Conservation (phyloP, 495 filamentous ascomycete genomes). For the Xylaria scruposa region DNA sequence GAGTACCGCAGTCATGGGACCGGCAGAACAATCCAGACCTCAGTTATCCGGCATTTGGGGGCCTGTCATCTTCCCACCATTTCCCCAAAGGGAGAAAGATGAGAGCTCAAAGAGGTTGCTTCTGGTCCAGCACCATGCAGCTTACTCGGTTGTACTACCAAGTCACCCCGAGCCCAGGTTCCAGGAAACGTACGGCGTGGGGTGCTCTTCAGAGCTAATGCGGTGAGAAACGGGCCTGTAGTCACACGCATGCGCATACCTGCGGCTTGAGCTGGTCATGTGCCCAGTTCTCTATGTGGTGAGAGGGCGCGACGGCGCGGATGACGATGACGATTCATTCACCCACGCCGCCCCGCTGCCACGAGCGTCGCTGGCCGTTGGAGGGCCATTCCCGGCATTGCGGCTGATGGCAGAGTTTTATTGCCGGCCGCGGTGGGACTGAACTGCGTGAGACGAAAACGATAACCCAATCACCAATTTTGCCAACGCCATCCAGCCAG, state of each 20-base stretch:
- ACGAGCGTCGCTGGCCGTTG: background rate
- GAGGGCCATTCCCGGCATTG: slow-evolving; percentile 13
- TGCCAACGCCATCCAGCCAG: background rate
- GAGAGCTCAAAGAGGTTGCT: background rate
- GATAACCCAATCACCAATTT: background rate
- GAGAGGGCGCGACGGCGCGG: slow-evolving; percentile 13
- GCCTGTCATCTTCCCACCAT: background rate
- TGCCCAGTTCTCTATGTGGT: slow-evolving; percentile 21
- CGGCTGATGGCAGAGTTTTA: slow-evolving; percentile 11
- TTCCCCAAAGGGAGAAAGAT: slow-evolving; percentile 11
- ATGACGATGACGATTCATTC: slow-evolving; percentile 26
- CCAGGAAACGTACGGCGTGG: background rate
- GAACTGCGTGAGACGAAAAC: background rate
- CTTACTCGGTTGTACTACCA: slow-evolving; percentile 19
- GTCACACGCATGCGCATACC: slow-evolving; percentile 24
- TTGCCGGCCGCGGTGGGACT: background rate
- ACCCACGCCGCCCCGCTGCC: background rate
- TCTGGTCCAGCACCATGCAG: slow-evolving; percentile 19
- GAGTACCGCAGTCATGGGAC: slow-evolving; percentile 23
- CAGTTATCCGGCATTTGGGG: slow-evolving; percentile 17
- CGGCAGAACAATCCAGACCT: slow-evolving; percentile 21
- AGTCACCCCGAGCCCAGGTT: slow-evolving; percentile 13
- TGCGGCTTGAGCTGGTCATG: slow-evolving; percentile 26
- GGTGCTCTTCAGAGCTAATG: slow-evolving; percentile 12
- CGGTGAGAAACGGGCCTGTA: slow-evolving; percentile 24